These are phyloP conservation scores for Thraustochytrium striatum DNA, from an alignment of 352 stramenopile species.

Conservation along the genomic window DNA sequence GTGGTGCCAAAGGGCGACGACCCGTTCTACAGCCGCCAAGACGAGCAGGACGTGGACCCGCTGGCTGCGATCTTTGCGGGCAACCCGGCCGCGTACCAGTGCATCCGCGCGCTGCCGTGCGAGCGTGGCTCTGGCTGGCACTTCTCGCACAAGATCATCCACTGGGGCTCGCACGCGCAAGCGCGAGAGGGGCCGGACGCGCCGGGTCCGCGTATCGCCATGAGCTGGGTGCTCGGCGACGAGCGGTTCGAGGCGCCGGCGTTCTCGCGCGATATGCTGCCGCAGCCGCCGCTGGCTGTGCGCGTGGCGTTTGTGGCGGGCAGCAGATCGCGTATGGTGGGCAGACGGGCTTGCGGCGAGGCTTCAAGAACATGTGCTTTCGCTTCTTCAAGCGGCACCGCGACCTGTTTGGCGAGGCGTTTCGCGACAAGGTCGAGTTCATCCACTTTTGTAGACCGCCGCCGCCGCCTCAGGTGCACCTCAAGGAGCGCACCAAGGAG, in stretches of 20 bases:
- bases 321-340: conserved; percentile 41
- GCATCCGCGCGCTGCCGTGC: conserved; percentile 23
- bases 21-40: conserved; percentile 24
- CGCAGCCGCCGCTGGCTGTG: neutral
- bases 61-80: conserved; percentile 28
- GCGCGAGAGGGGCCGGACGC: too few species aligned
- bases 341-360: conserved; percentile 32
- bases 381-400: conserved; percentile 43
- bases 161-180: conserved; percentile 37
- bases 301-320: conserved; percentile 34
- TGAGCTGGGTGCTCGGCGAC: conserved; percentile 48
- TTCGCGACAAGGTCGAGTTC: conserved; percentile 47
- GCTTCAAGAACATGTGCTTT: conserved; percentile 39
- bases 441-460: conserved; percentile 45
- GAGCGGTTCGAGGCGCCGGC: conserved; percentile 27
- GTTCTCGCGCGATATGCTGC: conserved; percentile 21
- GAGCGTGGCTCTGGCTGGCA: conserved; percentile 21
- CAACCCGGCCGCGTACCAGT: conserved; percentile 34
- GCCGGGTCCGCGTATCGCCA: conserved; percentile 42
- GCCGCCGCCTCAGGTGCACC: conserved; percentile 27
- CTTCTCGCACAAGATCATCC: conserved; percentile 48
- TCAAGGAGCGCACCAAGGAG: conserved; percentile 41
- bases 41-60: conserved; percentile 33
- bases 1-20: conserved; percentile 17
- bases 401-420: conserved; percentile 42